Evolutionary conservation across 2,329 filamentous ascomycete species (phyloP).

Genomic region (Fusarium verrucosum): DNA sequence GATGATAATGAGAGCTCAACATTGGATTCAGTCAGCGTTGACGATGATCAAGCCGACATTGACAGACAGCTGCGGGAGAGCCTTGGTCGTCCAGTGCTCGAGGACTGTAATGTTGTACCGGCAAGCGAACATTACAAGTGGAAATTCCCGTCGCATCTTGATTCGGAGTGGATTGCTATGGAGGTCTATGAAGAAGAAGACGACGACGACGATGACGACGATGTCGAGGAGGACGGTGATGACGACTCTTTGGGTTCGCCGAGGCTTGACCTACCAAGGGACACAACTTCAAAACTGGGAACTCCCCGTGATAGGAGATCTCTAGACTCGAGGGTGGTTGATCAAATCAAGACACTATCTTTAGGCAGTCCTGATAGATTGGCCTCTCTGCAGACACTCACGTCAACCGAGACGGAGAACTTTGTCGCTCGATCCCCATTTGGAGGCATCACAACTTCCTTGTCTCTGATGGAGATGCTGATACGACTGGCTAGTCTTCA

Average conservation of each 20-base stretch:
- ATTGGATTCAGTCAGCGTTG: slow-evolving; percentile 28
- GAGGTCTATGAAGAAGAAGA: slow-evolving; percentile 78
- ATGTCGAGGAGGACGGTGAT: slow-evolving; percentile 52
- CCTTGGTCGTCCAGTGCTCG: slow-evolving; percentile 12
- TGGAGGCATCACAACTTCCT: slow-evolving; percentile 62
- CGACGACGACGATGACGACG: slow-evolving; percentile 38
- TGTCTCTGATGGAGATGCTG: slow-evolving; percentile 87
- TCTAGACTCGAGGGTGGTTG: slow-evolving; percentile 52
- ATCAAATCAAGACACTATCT: slow-evolving; percentile 54
- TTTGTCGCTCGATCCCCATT: slow-evolving; percentile 58
- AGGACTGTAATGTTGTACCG: background rate
- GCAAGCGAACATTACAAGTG: slow-evolving; percentile 12
- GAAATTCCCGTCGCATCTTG: slow-evolving; percentile 74
- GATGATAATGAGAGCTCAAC: background rate
- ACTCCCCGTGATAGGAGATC: slow-evolving; percentile 39
- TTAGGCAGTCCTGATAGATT: slow-evolving; percentile 37
- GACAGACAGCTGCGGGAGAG: slow-evolving; percentile 55
- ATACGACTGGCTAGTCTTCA: slow-evolving; percentile 87
- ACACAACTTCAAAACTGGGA: slow-evolving; percentile 13
- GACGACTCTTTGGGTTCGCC: slow-evolving; percentile 57
- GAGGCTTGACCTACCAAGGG: slow-evolving; percentile 46
- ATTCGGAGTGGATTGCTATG: slow-evolving; percentile 90
- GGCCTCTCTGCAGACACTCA: slow-evolving; percentile 6
- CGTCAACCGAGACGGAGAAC: slow-evolving; percentile 38
- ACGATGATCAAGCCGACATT: slow-evolving; percentile 55